phyloP scores from a whole-genome alignment of 352 stramenopile species.

The Pythium volutum region DNA sequence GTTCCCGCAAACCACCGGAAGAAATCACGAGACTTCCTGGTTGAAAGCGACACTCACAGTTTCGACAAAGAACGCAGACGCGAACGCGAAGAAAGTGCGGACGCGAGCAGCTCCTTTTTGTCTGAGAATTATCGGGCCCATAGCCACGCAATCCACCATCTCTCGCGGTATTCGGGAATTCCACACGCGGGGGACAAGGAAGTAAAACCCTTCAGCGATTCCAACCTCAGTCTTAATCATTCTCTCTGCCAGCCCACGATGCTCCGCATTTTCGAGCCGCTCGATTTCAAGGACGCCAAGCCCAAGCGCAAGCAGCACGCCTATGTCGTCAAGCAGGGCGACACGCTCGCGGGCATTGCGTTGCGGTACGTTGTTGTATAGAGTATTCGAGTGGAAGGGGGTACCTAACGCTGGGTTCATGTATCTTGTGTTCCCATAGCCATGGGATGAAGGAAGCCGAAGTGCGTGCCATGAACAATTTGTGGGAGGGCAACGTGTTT shows the following conservation, averaged over 20 bases:
- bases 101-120: not conserved
- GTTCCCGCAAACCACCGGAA: slow-evolving; percentile 1
- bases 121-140: not conserved
- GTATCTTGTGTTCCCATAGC: slow-evolving; percentile 22
- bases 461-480: slow-evolving; percentile 51
- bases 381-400: not conserved
- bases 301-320: slow-evolving; percentile 15
- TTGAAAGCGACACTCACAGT: not conserved
- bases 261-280: slow-evolving; percentile 38
- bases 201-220: no score
- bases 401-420: not conserved
- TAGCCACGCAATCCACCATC: slow-evolving; percentile 7
- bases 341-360: slow-evolving; percentile 45
- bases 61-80: not conserved
- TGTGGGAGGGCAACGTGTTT: slow-evolving; percentile 40
- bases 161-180: no score
- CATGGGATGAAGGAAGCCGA: slow-evolving; percentile 50
- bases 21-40: not conserved
- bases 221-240: no score
- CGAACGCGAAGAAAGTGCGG: not conserved
- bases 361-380: slow-evolving; percentile 29
- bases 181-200: not conserved
- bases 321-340: slow-evolving; percentile 40
- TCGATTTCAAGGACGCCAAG: slow-evolving; percentile 31
- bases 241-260: slow-evolving; percentile 4